Percentiles rank a stretch among this genome's conserved stretches.
phyloP scores from a whole-genome alignment of 495 filamentous ascomycete genomes.

The Penicillium daleae region DNA sequence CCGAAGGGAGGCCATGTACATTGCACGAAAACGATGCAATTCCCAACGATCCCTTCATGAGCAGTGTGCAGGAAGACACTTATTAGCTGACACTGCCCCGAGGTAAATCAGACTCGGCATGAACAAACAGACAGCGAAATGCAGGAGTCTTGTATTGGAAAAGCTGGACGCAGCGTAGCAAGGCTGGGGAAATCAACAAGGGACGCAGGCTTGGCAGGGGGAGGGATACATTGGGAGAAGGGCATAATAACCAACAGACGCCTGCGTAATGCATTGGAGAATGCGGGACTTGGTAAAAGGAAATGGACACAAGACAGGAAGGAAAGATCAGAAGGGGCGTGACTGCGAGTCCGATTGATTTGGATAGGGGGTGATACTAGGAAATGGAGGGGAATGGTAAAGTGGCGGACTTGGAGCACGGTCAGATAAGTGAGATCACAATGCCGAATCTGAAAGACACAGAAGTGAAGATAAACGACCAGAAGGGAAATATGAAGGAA shows the following conservation, averaged over 20 bases:
- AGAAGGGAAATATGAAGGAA: slow-evolving; percentile 4
- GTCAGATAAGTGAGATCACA: slow-evolving; percentile 33
- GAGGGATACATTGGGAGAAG: slow-evolving; percentile 30
- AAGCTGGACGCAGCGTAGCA: slow-evolving; percentile 23
- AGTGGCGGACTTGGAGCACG: slow-evolving; percentile 40
- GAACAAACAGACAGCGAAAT: slow-evolving; percentile 31
- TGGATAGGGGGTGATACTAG: slow-evolving; percentile 7
- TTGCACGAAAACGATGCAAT: slow-evolving; percentile 25
- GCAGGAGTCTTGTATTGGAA: slow-evolving; percentile 14
- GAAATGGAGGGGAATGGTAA: slow-evolving; percentile 39
- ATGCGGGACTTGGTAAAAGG: slow-evolving; percentile 35
- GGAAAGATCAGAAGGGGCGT: slow-evolving; percentile 26
- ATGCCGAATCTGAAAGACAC: slow-evolving; percentile 29
- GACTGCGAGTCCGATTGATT: slow-evolving; percentile 29
- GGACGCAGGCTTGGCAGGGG: slow-evolving; percentile 25
- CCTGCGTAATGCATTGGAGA: slow-evolving; percentile 52
- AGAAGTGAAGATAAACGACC: slow-evolving; percentile 7
- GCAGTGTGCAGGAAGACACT: slow-evolving; percentile 5
- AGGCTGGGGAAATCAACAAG: slow-evolving; percentile 28
- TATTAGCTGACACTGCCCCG: slow-evolving; percentile 28
- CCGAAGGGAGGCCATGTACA: slow-evolving; percentile 38
- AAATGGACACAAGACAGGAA: slow-evolving; percentile 22
- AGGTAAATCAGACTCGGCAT: slow-evolving; percentile 16
- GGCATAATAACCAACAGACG: slow-evolving; percentile 49
- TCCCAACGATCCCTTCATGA: not conserved